Conservation (phyloP, 306 rosid genomes). For the Argentina anserina region DNA sequence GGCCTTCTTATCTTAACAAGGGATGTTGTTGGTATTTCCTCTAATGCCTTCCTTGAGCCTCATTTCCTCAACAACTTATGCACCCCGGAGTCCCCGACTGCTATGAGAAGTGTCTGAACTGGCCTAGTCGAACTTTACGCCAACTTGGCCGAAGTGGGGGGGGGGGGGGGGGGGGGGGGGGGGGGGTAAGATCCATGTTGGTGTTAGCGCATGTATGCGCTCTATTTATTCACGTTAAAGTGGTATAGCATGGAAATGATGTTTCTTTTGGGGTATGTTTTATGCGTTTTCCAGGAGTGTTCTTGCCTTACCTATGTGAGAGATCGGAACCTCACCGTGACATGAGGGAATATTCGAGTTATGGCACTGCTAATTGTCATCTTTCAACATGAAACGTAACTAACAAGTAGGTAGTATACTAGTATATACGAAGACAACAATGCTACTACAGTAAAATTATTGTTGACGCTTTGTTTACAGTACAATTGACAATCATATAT, state of each 20-base stretch:
- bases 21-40: constrained; percentile 60
- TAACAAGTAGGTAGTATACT: not conserved
- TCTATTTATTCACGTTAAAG: not conserved
- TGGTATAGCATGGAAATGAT: not conserved
- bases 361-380: constrained; percentile 39
- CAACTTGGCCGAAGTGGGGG: constrained; percentile 70
- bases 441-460: not conserved
- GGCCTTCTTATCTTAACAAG: too few relatives aligned
- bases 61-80: constrained; percentile 61
- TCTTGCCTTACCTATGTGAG: constrained; percentile 61
- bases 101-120: constrained; percentile 59
- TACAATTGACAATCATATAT: not conserved
- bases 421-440: not conserved
- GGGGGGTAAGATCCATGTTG: constrained; percentile 40
- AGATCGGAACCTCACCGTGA: constrained; percentile 48
- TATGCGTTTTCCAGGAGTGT: constrained; percentile 42
- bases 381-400: not conserved
- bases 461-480: not conserved
- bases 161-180: constrained; percentile 69
- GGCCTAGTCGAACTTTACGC: constrained; percentile 56
- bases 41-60: constrained; percentile 68
- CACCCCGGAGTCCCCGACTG: constrained; percentile 46
- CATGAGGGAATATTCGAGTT: constrained; percentile 55
- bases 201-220: too few relatives aligned
- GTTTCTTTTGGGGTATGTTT: not conserved